A percentile compares a stretch with the other conserved stretches of the same genome.
Evolutionary conservation across 2,329 filamentous ascomycete genomes (phyloP).

Genomic region (Aureobasidium sp.): DNA sequence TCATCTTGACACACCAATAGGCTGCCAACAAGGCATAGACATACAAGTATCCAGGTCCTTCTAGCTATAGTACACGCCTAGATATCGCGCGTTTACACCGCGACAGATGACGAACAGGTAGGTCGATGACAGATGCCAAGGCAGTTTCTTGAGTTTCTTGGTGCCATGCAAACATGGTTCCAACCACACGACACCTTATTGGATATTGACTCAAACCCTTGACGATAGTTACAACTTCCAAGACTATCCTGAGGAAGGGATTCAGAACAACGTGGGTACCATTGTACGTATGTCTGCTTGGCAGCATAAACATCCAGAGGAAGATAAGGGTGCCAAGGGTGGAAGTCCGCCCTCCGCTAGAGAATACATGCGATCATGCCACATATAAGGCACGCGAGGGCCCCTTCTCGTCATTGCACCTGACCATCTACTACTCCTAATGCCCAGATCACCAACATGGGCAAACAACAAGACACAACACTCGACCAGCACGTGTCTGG

Average conservation of each 20-base stretch:
- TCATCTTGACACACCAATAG: neutral
- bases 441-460: slow-evolving; percentile 24
- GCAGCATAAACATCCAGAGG: neutral
- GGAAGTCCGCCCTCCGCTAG: slow-evolving; percentile 1
- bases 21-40: neutral
- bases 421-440: neutral
- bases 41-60: neutral
- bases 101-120: neutral
- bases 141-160: slow-evolving; percentile 8
- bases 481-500: slow-evolving; percentile 34
- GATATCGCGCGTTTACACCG: no score
- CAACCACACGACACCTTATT: neutral
- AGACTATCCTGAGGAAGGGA: neutral
- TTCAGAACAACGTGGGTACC: neutral
- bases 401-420: neutral
- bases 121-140: slow-evolving; percentile 3
- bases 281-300: slow-evolving; percentile 1
- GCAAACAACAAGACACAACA: slow-evolving; percentile 27
- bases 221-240: slow-evolving; percentile 2
- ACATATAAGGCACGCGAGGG: slow-evolving; percentile 8
- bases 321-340: slow-evolving; percentile 10
- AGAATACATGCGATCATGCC: neutral
- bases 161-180: slow-evolving; percentile 7
- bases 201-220: slow-evolving; percentile 1
- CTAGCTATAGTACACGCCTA: neutral